phyloP scores from a whole-genome alignment of 179 eudicot genomes.

The Beta macrorhiza region DNA sequence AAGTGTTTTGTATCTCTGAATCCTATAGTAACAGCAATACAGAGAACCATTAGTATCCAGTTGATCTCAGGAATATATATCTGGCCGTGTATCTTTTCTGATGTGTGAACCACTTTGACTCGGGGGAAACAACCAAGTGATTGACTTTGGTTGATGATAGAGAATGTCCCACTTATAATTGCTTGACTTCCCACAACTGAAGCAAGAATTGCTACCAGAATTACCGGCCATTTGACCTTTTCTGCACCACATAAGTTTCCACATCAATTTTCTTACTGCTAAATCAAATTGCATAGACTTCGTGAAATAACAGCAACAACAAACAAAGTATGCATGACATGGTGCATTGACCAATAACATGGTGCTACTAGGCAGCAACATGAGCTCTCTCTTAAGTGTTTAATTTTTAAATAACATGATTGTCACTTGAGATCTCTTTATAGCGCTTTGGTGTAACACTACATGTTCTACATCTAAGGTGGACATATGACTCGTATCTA shows the following conservation, averaged over 20 bases:
- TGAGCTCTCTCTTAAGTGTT: not conserved
- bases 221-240: constrained; percentile 74
- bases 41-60: constrained; percentile 87
- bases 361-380: too few relatives aligned
- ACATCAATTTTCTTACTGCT: constrained; percentile 8
- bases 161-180: constrained; percentile 89
- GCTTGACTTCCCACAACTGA: constrained; percentile 99
- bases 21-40: constrained; percentile 87
- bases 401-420: not conserved
- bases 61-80: constrained; percentile 93
- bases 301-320: not conserved
- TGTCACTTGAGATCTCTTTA: not conserved
- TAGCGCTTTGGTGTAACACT: not conserved
- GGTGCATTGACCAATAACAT: too few relatives aligned
- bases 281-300: not conserved
- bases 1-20: constrained; percentile 86
- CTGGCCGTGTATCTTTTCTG: constrained; percentile 86
- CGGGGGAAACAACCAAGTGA: constrained; percentile 93
- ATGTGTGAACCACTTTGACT: constrained; percentile 88
- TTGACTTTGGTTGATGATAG: constrained; percentile 92
- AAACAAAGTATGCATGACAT: not conserved
- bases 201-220: constrained; percentile 74
- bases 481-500: too few relatives aligned
- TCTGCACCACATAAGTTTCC: constrained; percentile 43
- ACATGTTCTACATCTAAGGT: too few relatives aligned